These are phyloP conservation scores for Plenodomus lindquistii DNA, from an alignment of 2,329 filamentous ascomycete species.

Conservation along the genomic window DNA sequence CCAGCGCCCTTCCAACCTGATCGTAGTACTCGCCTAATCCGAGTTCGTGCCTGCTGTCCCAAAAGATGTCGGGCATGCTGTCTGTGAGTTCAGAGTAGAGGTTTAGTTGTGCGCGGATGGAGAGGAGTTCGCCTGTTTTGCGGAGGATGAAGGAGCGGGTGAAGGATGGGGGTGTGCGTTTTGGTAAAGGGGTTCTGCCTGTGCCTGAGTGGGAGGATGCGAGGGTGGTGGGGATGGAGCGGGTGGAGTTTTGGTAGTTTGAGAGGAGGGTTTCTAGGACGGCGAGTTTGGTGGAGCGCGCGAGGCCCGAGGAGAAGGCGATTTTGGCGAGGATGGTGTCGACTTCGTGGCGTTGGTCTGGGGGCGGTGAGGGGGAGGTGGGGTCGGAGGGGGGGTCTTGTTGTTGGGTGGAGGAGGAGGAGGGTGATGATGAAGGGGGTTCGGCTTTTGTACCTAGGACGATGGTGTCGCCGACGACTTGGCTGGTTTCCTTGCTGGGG, in stretches of 20 bases:
- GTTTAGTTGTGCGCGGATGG: constrained; percentile 88
- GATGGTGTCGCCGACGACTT: constrained; percentile 85
- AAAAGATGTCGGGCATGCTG: constrained; percentile 92
- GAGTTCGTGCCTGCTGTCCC: constrained; percentile 87
- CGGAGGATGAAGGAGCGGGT: constrained; percentile 80
- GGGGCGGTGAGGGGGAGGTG: constrained; percentile 41
- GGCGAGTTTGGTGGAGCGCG: constrained; percentile 89
- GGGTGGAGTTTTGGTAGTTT: constrained; percentile 84
- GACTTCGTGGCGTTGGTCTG: constrained; percentile 46
- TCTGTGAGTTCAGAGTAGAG: constrained; percentile 97
- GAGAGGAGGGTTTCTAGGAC: constrained; percentile 83
- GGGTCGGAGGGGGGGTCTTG: constrained; percentile 45
- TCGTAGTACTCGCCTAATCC: constrained; percentile 95
- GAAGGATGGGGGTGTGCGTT: constrained; percentile 47
- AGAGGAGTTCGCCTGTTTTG: constrained; percentile 90
- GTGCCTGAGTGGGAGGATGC: constrained; percentile 64
- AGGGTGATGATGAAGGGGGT: constrained; percentile 10
- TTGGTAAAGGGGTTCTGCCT: constrained; percentile 5
- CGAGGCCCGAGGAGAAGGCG: constrained; percentile 92
- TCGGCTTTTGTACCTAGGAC: constrained; percentile 74
- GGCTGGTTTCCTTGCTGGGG: constrained; percentile 69
- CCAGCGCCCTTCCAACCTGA: constrained; percentile 84
- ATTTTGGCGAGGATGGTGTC: constrained; percentile 85
- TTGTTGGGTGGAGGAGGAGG: constrained; percentile 21
- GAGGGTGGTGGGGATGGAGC: constrained; percentile 77